Base-by-base conservation (phyloP, 2,329 filamentous ascomycete species). In the Monosporascus sp. region DNA sequence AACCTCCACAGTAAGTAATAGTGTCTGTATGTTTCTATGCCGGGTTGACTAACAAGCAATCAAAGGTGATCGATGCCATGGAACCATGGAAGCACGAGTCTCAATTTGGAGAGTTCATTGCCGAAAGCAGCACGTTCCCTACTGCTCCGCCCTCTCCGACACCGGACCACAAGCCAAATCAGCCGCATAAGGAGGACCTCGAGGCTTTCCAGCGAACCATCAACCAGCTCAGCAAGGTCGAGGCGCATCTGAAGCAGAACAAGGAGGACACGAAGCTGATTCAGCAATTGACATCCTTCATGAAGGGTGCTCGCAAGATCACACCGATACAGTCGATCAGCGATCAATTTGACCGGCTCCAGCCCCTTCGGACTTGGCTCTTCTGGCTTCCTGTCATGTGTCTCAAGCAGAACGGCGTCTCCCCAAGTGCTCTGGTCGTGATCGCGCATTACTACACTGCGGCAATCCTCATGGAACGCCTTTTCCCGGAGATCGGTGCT, bases 381-480 rank as follows among this genome's bases (percentile, higher is more conserved):
- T 96, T 97, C 73, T 97, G 93, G 91, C 84, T 96, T 52, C 94
- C 94, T 1, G 86, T 96, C 37, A 85, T 86, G 60, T 87, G 92
- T 63, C 79, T 97, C 26, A 87, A 93, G 67, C 84, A 86, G 59
- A 88, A 86, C 47, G 84, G 87, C 49, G 83, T 84, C 37, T 91
- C 93, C 60, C 81, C 89, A 24, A 89, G 84, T 55, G 87, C 91
- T 1, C 78, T 97, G 60, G 79, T 96, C 50, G 86, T 95, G 57
- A 85, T 97, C 52, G 89, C 91, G 11, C 89, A 97, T 67, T 91
- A 96, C 70, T 97, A 96, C 73, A 92, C 90, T 0, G 85, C 91
- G 19, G 91, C 91, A 3, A 78, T 97, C 55, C 84, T 91, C 40
- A 82, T 97, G 72, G 92, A 97, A 72, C 89, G 91, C 17, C 80